Evolutionary conservation across 140 eudicot species (phyloP).

Genomic region (Anethum foeniculum): DNA sequence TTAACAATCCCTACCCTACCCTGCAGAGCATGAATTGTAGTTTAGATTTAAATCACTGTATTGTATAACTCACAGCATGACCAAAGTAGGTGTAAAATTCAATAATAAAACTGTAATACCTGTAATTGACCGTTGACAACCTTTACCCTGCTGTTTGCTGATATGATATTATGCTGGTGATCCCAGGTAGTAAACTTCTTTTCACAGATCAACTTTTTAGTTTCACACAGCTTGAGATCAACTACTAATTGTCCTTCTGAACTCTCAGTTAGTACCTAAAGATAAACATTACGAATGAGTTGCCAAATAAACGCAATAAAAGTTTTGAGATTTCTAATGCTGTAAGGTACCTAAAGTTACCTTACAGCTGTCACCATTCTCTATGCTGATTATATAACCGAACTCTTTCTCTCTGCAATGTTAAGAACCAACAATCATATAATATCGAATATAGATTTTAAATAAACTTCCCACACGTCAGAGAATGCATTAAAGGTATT

Average conservation of each 20-base stretch:
- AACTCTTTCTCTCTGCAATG: slow-evolving; percentile 65
- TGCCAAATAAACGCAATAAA: background rate
- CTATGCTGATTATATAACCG: slow-evolving; percentile 67
- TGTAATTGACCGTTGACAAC: slow-evolving; percentile 74
- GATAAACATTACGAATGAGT: slow-evolving; percentile 3
- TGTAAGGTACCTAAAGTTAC: slow-evolving; percentile 20
- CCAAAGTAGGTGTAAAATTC: background rate
- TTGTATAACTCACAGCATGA: background rate
- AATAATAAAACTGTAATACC: slow-evolving; percentile 37
- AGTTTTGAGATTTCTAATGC: background rate
- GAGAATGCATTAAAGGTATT: background rate
- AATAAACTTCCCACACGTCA: background rate
- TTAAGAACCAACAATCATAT: slow-evolving; percentile 4
- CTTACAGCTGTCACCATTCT: slow-evolving; percentile 70
- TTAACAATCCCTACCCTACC: slow-evolving; percentile 67
- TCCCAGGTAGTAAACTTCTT: slow-evolving; percentile 60
- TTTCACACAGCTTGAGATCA: slow-evolving; percentile 37
- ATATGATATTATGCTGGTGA: slow-evolving; percentile 50
- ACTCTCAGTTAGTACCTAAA: slow-evolving; percentile 69
- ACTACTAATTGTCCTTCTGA: slow-evolving; percentile 46
- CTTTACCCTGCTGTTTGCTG: slow-evolving; percentile 47
- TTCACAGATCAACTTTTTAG: slow-evolving; percentile 48
- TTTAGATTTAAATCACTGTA: background rate
- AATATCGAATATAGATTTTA: background rate
- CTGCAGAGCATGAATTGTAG: slow-evolving; percentile 37